Conservation (phyloP, 768 basidiomycete species). For the Suillus subalutaceus region DNA sequence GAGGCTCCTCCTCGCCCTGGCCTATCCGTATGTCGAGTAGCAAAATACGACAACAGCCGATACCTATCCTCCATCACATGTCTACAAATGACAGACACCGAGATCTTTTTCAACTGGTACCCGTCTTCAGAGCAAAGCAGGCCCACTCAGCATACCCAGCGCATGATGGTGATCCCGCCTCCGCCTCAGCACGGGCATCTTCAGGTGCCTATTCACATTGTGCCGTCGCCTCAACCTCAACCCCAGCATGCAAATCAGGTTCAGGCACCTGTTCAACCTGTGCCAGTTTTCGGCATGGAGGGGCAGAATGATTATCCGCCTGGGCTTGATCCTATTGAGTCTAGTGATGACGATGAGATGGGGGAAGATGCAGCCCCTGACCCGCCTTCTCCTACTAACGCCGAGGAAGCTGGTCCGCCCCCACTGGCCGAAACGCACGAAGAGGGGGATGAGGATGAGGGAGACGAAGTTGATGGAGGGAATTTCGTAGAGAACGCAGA, state of each 20-base stretch:
- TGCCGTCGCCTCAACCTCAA: background rate
- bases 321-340: slow-evolving; percentile 6
- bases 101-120: slow-evolving; percentile 53
- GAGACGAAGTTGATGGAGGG: background rate
- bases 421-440: slow-evolving; percentile 6
- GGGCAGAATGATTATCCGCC: slow-evolving; percentile 1
- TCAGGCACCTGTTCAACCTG: background rate
- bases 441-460: background rate
- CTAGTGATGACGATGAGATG: background rate
- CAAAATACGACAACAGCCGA: slow-evolving; percentile 18
- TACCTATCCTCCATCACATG: slow-evolving; percentile 43
- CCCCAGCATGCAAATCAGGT: background rate
- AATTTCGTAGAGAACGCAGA: background rate
- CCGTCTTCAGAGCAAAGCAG: slow-evolving; percentile 16
- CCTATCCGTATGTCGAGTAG: slow-evolving; percentile 26
- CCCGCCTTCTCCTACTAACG: background rate
- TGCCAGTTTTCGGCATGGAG: background rate
- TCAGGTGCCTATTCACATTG: background rate
- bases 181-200: background rate
- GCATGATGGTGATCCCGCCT: background rate
- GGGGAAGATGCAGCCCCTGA: background rate
- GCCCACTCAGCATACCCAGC: background rate
- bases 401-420: background rate
- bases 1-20: slow-evolving; percentile 36
- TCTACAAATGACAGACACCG: slow-evolving; percentile 58